Percentiles rank a stretch among this genome's conserved stretches.
phyloP scores from a whole-genome alignment of 805 yeast species.

The Scheffersomyces lignosus region DNA sequence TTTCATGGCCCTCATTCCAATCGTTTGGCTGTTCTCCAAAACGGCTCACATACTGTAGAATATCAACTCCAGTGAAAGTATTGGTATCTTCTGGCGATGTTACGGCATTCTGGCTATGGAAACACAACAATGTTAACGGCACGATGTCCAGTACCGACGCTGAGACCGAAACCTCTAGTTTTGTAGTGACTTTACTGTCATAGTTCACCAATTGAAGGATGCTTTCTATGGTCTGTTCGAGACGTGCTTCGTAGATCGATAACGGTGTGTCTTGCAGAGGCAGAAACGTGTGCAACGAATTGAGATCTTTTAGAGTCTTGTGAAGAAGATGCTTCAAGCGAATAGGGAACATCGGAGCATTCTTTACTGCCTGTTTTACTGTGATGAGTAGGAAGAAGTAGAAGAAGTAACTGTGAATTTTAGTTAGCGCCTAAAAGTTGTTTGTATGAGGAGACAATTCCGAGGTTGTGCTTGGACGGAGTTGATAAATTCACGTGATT shows the following conservation, averaged over 20 bases:
- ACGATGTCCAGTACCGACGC: background rate
- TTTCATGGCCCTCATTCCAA: too few species aligned
- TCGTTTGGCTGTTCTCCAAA: background rate
- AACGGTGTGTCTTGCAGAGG: conserved; percentile 2
- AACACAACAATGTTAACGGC: background rate
- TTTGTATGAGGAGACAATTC: too few species aligned
- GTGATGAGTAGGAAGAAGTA: too few species aligned
- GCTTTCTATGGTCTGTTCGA: conserved; percentile 11
- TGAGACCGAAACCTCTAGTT: conserved; percentile 8
- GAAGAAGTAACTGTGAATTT: too few species aligned
- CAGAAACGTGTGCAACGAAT: conserved; percentile 11
- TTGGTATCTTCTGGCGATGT: too few species aligned
- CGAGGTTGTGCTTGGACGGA: too few species aligned
- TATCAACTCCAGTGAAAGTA: background rate
- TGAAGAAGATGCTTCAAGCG: conserved; percentile 16
- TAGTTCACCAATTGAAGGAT: conserved; percentile 16
- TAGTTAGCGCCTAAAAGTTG: too few species aligned
- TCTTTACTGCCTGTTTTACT: too few species aligned
- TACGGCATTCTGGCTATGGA: background rate
- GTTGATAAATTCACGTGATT: too few species aligned
- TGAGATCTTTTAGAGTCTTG: conserved; percentile 17
- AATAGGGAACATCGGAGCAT: conserved; percentile 1
- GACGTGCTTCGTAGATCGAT: conserved; percentile 13
- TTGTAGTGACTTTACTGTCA: conserved; percentile 10
- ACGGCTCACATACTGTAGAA: background rate